Base-by-base conservation (phyloP, 441 rosid species). In the Syzygium malaccense region DNA sequence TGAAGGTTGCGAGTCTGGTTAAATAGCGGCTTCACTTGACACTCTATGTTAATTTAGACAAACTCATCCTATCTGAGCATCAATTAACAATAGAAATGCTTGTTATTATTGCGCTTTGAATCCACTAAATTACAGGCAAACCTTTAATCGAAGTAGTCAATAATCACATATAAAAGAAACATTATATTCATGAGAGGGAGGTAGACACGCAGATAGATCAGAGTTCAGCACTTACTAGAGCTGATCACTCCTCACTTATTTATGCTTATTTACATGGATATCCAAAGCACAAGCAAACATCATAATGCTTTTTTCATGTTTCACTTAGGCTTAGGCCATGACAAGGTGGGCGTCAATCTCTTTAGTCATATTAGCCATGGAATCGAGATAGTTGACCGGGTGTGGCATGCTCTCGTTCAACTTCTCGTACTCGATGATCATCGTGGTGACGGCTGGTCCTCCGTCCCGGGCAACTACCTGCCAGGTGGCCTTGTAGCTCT, bases 281-380 rank as follows among this genome's bases (percentile, higher is more conserved):
- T 41, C 13, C 55, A 18, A 30, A 6, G 23, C 57, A 49, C 55
- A 30, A 51, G n/a, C 41, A 30, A 4, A 86, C 55, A 49, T 14
- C 54, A 26, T 9, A 66, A 7, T 14, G 5, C 10, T 30, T 45
- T 86, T 48, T 58, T 18, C 33, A 30, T n/a, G 9, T 64, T 18
- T 32, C 5, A 8, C 53, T n/a, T 19, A 53, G 45, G 20, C 68
- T 54, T 7, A 20, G 19, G 48, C 88, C 17, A 53, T 53, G n/a
- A 87, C 17, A 26, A 91, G 92, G n/a, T 91, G 88, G 19, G 90
- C 86, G 37, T 86, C 90, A 11, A 80, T 12, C 18, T 87, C 90
- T 32, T 89, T 54, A 10, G 90, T 9, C 32, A 54, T 25, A 14
- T 19, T 64, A 51, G 41, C 56, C 68, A 88, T 30, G 86, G 86